phyloP scores from a whole-genome alignment of 129 eudicot genomes.

The Tanacetum coccineum region DNA sequence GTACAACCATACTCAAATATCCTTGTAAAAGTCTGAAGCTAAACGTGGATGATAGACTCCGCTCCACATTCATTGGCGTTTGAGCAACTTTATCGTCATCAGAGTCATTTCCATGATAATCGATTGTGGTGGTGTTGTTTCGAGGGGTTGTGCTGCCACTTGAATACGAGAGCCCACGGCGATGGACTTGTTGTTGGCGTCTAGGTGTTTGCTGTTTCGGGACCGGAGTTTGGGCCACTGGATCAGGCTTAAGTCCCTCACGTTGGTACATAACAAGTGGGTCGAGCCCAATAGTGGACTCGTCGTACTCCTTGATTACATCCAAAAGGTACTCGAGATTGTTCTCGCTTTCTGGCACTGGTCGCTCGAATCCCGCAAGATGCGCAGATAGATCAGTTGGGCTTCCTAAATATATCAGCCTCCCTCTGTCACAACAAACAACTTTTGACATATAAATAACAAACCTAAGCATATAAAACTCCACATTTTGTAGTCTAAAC shows the following conservation, averaged over 20 bases:
- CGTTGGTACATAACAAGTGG: slow-evolving; percentile 71
- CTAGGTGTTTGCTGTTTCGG: slow-evolving; percentile 37
- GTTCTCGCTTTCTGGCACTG: slow-evolving; percentile 73
- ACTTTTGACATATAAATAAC: neutral
- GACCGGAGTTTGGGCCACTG: slow-evolving; percentile 53
- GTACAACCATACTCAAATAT: slow-evolving; percentile 75
- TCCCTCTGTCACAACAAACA: slow-evolving; percentile 46
- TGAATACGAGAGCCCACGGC: slow-evolving; percentile 41
- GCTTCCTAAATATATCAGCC: slow-evolving; percentile 64
- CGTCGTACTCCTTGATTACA: slow-evolving; percentile 80
- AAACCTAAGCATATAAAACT: neutral
- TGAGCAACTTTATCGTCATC: slow-evolving; percentile 46
- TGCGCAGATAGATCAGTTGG: slow-evolving; percentile 55
- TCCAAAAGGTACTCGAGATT: slow-evolving; percentile 73
- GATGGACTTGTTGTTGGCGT: slow-evolving; percentile 41
- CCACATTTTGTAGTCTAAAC: neutral
- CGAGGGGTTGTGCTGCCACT: slow-evolving; percentile 37
- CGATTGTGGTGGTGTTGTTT: slow-evolving; percentile 23
- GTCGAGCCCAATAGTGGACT: slow-evolving; percentile 80
- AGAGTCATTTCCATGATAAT: slow-evolving; percentile 36
- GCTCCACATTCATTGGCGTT: slow-evolving; percentile 56
- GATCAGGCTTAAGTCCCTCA: slow-evolving; percentile 70
- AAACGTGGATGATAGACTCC: slow-evolving; percentile 58
- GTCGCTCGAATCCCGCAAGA: slow-evolving; percentile 63
- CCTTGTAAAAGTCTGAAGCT: slow-evolving; percentile 82